Conservation (phyloP, 371 early-diverging fungal species). For the Apophysomyces ossiformis region DNA sequence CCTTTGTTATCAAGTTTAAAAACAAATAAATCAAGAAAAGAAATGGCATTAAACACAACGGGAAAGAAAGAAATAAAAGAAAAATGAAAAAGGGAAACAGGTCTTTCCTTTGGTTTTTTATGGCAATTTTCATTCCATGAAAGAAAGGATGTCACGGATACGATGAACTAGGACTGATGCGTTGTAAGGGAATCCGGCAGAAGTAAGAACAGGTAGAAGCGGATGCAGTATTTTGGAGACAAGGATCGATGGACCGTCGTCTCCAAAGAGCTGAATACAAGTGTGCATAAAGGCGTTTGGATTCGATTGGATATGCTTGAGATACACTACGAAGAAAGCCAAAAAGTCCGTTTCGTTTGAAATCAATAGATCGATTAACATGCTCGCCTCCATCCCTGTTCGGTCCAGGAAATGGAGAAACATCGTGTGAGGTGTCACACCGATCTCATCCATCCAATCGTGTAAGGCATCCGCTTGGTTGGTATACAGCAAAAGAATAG, state of each 20-base stretch:
- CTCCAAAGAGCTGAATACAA: neutral
- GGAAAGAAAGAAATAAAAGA: too few relatives aligned
- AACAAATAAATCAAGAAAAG: too few relatives aligned
- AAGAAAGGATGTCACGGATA: slow-evolving; percentile 1
- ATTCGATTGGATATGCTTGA: slow-evolving; percentile 19
- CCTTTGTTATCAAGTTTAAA: too few relatives aligned
- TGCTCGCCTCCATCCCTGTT: slow-evolving; percentile 21
- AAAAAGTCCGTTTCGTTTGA: slow-evolving; percentile 28
- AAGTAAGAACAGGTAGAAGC: slow-evolving; percentile 7
- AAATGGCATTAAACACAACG: too few relatives aligned
- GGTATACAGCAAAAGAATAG: slow-evolving; percentile 11
- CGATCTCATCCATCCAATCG: slow-evolving; percentile 7
- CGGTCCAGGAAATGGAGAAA: slow-evolving; percentile 23
- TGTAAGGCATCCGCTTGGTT: neutral
- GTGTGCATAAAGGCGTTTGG: slow-evolving; percentile 4
- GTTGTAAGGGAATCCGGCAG: slow-evolving; percentile 27
- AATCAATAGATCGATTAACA: slow-evolving; percentile 27
- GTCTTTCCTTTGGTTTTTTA: neutral
- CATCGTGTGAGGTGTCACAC: slow-evolving; percentile 19
- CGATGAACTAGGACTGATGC: slow-evolving; percentile 19
- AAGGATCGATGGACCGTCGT: neutral
- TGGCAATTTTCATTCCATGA: neutral
- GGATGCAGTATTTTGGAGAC: slow-evolving; percentile 10
- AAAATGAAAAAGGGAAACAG: too few relatives aligned
- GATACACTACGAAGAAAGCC: slow-evolving; percentile 18